Conservation (phyloP, 75 land plant genomes). For the Pinus albicaulis region DNA sequence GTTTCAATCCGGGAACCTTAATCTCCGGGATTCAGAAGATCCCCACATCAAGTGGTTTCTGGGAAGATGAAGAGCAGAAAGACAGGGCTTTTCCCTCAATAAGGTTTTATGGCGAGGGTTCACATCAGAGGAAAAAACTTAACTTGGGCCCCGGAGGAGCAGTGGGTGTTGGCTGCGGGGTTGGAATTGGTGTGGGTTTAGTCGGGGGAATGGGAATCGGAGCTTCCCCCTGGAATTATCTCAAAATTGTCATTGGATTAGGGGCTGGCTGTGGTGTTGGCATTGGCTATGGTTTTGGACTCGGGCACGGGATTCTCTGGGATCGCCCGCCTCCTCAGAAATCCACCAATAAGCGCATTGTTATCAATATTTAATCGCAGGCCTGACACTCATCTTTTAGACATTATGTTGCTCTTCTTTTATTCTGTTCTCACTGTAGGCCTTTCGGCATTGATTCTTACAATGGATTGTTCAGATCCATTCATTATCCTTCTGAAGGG, state of each 20-base stretch:
- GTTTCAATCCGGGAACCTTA: not conserved
- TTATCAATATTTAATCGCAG: no score
- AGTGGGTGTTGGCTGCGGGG: conserved; percentile 40
- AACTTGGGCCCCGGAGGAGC: conserved; percentile 21
- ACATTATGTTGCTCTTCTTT: no score
- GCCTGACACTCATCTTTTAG: no score
- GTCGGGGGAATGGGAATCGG: conserved; percentile 41
- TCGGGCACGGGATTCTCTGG: conserved; percentile 39
- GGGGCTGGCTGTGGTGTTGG: conserved; percentile 55
- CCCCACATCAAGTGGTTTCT: not conserved
- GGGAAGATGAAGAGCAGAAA: not conserved
- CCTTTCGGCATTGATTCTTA: no score
- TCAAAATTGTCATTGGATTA: conserved; percentile 35
- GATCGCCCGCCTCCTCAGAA: conserved; percentile 26
- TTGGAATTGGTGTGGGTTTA: conserved; percentile 32
- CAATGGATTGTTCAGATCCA: no score
- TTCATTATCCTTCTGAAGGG: no score
- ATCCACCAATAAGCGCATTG: not conserved
- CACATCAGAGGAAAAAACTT: conserved; percentile 1
- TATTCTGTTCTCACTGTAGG: no score
- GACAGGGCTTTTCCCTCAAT: not conserved
- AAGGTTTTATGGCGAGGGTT: not conserved
- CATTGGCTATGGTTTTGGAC: conserved; percentile 47
- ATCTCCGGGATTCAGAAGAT: not conserved
- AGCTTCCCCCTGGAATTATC: conserved; percentile 27